Evolutionary conservation across 345 rosid species (phyloP).

Genomic region (Alliaria petiolata): DNA sequence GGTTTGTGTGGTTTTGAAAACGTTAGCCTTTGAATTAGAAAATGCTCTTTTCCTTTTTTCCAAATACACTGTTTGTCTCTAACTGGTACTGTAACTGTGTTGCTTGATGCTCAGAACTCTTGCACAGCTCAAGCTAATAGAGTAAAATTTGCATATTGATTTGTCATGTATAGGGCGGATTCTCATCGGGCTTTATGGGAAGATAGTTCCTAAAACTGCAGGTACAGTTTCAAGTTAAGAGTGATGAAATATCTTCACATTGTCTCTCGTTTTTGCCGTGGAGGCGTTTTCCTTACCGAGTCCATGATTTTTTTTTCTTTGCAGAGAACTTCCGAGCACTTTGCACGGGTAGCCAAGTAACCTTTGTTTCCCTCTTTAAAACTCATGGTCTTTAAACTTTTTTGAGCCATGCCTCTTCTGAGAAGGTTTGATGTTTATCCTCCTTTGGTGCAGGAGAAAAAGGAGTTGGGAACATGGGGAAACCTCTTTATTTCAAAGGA

Average conservation of each 20-base stretch:
- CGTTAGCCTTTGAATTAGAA: background rate
- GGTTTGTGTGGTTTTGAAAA: background rate
- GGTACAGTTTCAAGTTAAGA: conserved; percentile 38
- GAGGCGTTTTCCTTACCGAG: conserved; percentile 1
- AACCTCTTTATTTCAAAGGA: conserved; percentile 77
- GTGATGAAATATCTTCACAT: background rate
- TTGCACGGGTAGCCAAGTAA: conserved; percentile 87
- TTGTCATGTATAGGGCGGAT: conserved; percentile 61
- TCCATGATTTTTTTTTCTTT: background rate
- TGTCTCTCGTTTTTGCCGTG: background rate
- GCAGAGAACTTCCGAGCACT: conserved; percentile 98
- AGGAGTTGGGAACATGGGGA: conserved; percentile 79
- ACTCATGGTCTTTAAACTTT: background rate
- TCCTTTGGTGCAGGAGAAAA: conserved; percentile 61
- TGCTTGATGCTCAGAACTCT: background rate
- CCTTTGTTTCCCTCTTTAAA: conserved; percentile 33
- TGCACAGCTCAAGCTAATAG: background rate
- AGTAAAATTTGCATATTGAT: conserved; percentile 3
- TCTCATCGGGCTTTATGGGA: conserved; percentile 82
- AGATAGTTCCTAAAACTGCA: conserved; percentile 81
- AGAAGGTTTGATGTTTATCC: conserved; percentile 5
- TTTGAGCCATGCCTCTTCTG: background rate
- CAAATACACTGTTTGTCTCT: background rate
- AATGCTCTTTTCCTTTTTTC: background rate
- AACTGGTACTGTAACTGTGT: background rate